Evolutionary conservation across 805 yeast species (phyloP), one percentile per base, ranked within the genome.

Genomic region (Trichomonascus vanleenenianus): DNA sequence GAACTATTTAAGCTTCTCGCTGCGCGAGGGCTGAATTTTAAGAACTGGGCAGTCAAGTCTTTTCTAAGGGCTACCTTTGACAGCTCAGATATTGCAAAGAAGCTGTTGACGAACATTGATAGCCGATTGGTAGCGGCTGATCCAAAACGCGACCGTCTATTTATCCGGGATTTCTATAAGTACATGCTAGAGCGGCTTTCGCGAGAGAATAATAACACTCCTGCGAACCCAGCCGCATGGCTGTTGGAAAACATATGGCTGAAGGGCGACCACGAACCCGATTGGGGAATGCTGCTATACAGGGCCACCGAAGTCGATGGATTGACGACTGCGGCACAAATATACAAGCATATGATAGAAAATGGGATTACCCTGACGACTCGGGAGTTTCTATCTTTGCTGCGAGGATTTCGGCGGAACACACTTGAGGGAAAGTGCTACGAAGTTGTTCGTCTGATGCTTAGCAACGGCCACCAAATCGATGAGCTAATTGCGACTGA

Each of bases 351-450:
- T 6, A 50, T 52, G 51, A 35, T 50, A 3, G 45, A 55, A 3
- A 42, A 45, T 9, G 58, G 58, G 2, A 34, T 55, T 11, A 52
- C 50, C 31, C 52, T 53, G 1, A 50, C 31, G 20, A 15, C 27
- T 10, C 18, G 42, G n/a, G 34, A 34, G 16, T 25, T 46, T 50
- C 6, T 56, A 54, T 60, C 39, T 44, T 45, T 62, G 2, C 54
- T 60, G 43, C 54, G 55, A 30, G 54, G 56, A 20, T 61, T 61
- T 34, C 46, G 64, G 2, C 38, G 51, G 6, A 37, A 50, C 16
- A 61, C 61, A 7, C 48, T 52, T 10, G 57, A 56, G 3, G 56
- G 44, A 15, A 57, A 58, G 39, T 59, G 63, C 48, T 45, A 39
- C 22, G 59, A 58, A 9, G 50, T 57, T 2, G 32, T 60, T 8